These are phyloP conservation scores for Luzula sylvatica DNA, from an alignment of 176 grass and related monocot species.

Conservation along the genomic window DNA sequence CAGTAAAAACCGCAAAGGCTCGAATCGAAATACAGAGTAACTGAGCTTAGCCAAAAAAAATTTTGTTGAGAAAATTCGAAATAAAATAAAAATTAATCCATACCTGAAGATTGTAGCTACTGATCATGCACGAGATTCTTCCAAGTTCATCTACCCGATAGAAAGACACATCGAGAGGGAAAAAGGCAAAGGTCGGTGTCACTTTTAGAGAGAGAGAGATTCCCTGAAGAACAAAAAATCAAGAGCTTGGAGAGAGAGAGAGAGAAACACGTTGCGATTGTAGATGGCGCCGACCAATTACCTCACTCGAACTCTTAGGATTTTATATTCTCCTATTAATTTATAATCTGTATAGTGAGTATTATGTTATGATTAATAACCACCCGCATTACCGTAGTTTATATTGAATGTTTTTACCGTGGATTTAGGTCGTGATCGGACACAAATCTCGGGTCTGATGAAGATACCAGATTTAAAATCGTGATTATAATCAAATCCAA, in stretches of 20 bases:
- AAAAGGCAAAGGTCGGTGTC: background rate
- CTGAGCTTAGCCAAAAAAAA: background rate
- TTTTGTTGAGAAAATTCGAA: background rate
- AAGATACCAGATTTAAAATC: too few relatives aligned
- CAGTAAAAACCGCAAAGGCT: background rate
- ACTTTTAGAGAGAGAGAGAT: slow-evolving; percentile 3
- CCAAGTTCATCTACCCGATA: background rate
- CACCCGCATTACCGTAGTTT: too few relatives aligned
- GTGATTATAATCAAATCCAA: too few relatives aligned
- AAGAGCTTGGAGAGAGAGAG: background rate
- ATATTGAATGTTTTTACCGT: too few relatives aligned
- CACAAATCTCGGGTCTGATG: too few relatives aligned
- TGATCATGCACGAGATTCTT: slow-evolving; percentile 10
- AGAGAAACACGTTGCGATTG: slow-evolving; percentile 6
- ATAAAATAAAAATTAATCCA: background rate
- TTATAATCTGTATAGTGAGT: background rate
- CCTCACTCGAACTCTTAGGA: background rate
- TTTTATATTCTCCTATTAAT: background rate
- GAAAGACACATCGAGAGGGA: background rate
- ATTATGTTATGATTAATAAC: too few relatives aligned
- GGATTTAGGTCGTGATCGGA: too few relatives aligned
- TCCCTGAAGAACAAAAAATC: background rate
- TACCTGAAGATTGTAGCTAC: slow-evolving; percentile 3
- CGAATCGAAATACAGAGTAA: background rate
- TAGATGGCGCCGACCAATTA: slow-evolving; percentile 19